phyloP scores from a whole-genome alignment of 495 filamentous ascomycete genomes.

The Penicillium bialowiezense region DNA sequence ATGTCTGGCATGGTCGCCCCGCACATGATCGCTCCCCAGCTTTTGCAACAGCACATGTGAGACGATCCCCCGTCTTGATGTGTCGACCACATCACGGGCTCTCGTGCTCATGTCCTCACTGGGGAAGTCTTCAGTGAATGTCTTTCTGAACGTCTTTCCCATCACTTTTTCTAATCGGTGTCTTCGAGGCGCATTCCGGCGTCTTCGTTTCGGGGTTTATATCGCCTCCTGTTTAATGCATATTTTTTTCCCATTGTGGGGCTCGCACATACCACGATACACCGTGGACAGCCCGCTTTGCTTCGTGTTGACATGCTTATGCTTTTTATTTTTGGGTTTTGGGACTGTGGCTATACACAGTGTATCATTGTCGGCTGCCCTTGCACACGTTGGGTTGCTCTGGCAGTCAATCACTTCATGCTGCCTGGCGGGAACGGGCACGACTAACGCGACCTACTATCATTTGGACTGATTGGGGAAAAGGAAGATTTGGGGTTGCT shows the following conservation, averaged over 20 bases:
- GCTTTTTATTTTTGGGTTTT: not conserved
- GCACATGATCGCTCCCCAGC: constrained; percentile 46
- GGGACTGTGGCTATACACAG: not conserved
- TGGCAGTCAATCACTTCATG: constrained; percentile 9
- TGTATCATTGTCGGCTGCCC: constrained; percentile 3
- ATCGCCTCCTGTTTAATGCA: constrained; percentile 8
- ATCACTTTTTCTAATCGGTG: not conserved
- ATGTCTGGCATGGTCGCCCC: constrained; percentile 36
- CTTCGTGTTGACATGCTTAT: not conserved
- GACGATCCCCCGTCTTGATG: not conserved
- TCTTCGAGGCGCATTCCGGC: constrained; percentile 1
- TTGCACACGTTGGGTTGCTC: not conserved
- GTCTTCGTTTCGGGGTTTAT: constrained; percentile 3
- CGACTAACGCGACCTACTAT: constrained; percentile 3
- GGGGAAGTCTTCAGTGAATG: not conserved
- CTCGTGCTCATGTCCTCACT: not conserved
- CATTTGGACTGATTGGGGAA: constrained; percentile 4
- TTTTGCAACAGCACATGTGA: constrained; percentile 48
- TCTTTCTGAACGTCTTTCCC: too few relatives aligned
- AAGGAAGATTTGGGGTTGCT: constrained; percentile 7
- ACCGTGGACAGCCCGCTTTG: not conserved
- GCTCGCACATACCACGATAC: constrained; percentile 1
- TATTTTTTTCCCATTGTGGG: not conserved
- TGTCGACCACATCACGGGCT: not conserved
- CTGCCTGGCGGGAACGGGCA: constrained; percentile 26